Conservation (phyloP, 108 stramenopile species). For the Parietichytrium sp. region DNA sequence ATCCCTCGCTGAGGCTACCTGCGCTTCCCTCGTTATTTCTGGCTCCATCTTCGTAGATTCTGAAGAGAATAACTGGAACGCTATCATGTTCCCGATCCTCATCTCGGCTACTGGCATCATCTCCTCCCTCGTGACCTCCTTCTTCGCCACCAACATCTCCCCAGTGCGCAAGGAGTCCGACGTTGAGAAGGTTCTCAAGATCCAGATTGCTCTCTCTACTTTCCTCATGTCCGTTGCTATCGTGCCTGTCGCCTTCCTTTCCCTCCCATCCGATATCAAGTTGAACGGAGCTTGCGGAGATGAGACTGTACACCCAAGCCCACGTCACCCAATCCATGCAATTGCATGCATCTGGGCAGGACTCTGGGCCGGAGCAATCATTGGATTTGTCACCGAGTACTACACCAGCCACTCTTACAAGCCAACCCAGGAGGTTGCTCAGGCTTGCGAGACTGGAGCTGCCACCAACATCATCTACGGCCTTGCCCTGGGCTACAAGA, state of each 20-base stretch:
- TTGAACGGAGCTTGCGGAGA: not conserved
- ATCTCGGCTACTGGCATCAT: conserved; percentile 89
- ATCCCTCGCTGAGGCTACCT: conserved; percentile 63
- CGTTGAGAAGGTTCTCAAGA: conserved; percentile 77
- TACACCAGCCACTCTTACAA: conserved; percentile 93
- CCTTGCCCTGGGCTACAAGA: conserved; percentile 95
- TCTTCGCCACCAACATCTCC: conserved; percentile 61
- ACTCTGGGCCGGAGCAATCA: conserved; percentile 87
- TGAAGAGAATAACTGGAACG: conserved; percentile 67
- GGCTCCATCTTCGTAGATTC: conserved; percentile 91
- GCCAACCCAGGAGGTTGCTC: conserved; percentile 88
- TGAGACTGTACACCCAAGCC: too few relatives aligned
- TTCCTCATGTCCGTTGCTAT: conserved; percentile 83
- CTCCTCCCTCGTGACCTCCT: conserved; percentile 90
- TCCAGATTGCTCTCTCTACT: conserved; percentile 70
- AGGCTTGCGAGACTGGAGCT: conserved; percentile 91
- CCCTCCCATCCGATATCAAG: conserved; percentile 39
- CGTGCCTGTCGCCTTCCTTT: conserved; percentile 72
- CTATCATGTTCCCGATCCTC: conserved; percentile 88
- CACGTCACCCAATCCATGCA: not conserved
- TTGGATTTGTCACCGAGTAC: conserved; percentile 97
- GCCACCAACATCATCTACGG: conserved; percentile 99
- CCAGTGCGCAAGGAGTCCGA: conserved; percentile 73
- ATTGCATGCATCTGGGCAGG: conserved; percentile 78
- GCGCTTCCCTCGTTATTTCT: conserved; percentile 65